Percentiles rank a stretch among this genome's conserved stretches.
Evolutionary conservation across 352 stramenopile species (phyloP).

Genomic region (Phytophthora podocarpi): DNA sequence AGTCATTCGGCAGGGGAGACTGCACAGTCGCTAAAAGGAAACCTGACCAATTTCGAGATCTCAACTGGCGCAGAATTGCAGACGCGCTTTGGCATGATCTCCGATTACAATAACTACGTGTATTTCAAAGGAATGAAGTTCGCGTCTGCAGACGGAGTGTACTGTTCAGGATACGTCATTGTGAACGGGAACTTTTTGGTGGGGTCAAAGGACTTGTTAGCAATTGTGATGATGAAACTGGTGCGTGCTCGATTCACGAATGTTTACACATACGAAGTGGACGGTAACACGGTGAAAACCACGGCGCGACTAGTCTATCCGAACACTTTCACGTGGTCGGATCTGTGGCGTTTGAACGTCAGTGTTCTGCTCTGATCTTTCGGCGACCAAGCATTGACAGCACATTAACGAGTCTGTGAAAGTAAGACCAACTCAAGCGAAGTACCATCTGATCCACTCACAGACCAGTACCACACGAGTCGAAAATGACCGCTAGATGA

Average conservation of each 20-base stretch:
- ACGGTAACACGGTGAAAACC: conserved; percentile 12
- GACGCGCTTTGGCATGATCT: conserved; percentile 37
- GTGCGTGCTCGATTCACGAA: conserved; percentile 2
- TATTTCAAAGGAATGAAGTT: conserved; percentile 21
- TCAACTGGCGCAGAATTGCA: conserved; percentile 29
- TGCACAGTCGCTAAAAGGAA: conserved; percentile 4
- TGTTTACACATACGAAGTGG: conserved; percentile 13
- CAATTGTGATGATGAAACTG: conserved; percentile 9
- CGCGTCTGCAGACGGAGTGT: conserved; percentile 11
- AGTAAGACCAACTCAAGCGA: too few species aligned
- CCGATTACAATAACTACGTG: too few species aligned
- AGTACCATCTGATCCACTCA: too few species aligned
- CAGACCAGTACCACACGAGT: too few species aligned
- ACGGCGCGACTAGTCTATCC: conserved; percentile 7
- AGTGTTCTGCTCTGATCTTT: not conserved
- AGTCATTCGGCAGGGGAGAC: conserved; percentile 3
- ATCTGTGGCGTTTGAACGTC: conserved; percentile 9
- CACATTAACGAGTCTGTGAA: too few species aligned
- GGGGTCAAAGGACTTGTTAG: not conserved
- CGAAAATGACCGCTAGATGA: too few species aligned
- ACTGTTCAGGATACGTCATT: conserved; percentile 18
- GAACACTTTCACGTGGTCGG: conserved; percentile 13
- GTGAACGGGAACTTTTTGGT: conserved; percentile 16
- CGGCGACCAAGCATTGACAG: too few species aligned
- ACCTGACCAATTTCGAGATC: conserved; percentile 35